Evolutionary conservation across 768 basidiomycete genomes (phyloP), one percentile per base, ranked within the genome.

Genomic region (Pluteus cervinus): DNA sequence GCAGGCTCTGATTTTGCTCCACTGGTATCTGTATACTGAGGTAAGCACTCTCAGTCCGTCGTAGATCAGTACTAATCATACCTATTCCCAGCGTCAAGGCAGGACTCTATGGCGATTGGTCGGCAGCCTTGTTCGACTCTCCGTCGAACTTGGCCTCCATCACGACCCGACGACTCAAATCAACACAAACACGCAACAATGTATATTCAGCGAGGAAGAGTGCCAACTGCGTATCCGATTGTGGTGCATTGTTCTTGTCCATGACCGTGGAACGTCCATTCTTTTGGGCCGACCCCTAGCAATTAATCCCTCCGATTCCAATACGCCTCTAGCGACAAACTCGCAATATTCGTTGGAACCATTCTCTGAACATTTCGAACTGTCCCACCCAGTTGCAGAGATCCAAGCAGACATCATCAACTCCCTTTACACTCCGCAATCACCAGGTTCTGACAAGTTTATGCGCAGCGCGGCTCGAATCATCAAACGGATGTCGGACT

Each of bases 321-420:
- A 85, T 54, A 87, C 87, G 0, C 84, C 86, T 1, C n/a, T n/a
- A n/a, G n/a, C n/a, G n/a, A n/a, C n/a, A n/a, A n/a, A n/a, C n/a
- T n/a, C n/a, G n/a, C n/a, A n/a, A n/a, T n/a, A n/a, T n/a, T n/a
- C n/a, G n/a, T n/a, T n/a, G n/a, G 75, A 68, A 32, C 86, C 87
- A 1, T 76, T 82, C 46, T 86, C 85, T 3, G 84, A 86, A 49
- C 86, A 90, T 54, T 90, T 89, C 54, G 69, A 82, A 37, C 65
- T 80, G 17, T 86, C 83, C 14, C 75, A 79, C 37, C 79, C 83
- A 6, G 68, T 90, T 31, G 80, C 80, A 16, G 84, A 86, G 46
- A 86, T 91, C 40, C 88, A 91, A 46, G 88, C 87, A 4, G 88
- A 90, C 44, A 86, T 91, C 42, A 85, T 90, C 65, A 86, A 86